phyloP scores from a whole-genome alignment of 768 basidiomycete species.

The Trametes sanguinea region DNA sequence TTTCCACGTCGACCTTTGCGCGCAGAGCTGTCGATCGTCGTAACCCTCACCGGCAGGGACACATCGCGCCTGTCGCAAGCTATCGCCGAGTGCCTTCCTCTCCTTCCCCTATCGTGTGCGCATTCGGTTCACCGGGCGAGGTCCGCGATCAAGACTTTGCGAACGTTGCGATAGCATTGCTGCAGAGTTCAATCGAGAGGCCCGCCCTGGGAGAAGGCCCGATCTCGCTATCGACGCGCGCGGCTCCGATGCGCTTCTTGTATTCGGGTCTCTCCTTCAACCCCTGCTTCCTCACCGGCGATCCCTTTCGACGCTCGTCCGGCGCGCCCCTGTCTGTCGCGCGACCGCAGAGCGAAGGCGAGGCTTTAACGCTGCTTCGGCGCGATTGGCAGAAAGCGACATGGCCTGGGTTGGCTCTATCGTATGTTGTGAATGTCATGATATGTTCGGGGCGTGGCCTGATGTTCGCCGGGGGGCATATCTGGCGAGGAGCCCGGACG shows the following conservation, averaged over 20 bases:
- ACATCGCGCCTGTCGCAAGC: not conserved
- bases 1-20: too few species aligned
- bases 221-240: not conserved
- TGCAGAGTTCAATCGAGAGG: not conserved
- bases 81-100: not conserved
- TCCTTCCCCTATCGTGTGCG: not conserved
- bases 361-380: not conserved
- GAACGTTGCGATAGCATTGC: slow-evolving; percentile 10
- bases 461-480: too few species aligned
- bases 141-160: not conserved
- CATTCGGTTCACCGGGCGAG: not conserved
- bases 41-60: too few species aligned
- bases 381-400: not conserved
- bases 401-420: not conserved
- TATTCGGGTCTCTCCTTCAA: not conserved
- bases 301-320: not conserved
- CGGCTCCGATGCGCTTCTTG: slow-evolving; percentile 5
- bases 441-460: too few species aligned
- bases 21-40: too few species aligned
- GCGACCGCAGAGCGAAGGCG: too few species aligned
- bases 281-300: not conserved
- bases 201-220: slow-evolving; percentile 1
- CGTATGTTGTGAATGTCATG: not conserved
- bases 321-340: too few species aligned
- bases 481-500: not conserved